Percentiles rank a stretch among this genome's conserved stretches.
phyloP scores from a whole-genome alignment of 495 filamentous ascomycete genomes.

The Penicillium mononematosum region DNA sequence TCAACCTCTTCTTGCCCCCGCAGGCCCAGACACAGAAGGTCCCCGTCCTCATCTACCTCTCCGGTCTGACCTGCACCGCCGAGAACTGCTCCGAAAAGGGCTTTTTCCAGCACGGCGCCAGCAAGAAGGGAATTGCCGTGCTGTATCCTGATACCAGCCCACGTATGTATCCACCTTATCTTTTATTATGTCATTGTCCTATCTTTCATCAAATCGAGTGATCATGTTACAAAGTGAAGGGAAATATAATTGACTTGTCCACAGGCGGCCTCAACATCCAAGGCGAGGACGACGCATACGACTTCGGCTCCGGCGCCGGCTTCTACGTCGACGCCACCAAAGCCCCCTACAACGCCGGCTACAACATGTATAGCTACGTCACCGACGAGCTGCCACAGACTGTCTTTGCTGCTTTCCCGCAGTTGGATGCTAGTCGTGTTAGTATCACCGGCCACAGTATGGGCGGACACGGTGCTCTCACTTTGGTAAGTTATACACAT shows the following conservation, averaged over 20 bases:
- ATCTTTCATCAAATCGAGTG: background rate
- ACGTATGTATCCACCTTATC: conserved; percentile 47
- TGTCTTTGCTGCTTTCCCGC: conserved; percentile 63
- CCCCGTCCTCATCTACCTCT: conserved; percentile 91
- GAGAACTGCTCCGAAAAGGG: conserved; percentile 95
- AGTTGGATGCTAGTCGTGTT: conserved; percentile 65
- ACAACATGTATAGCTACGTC: conserved; percentile 93
- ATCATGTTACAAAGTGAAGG: background rate
- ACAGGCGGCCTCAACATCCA: conserved; percentile 68
- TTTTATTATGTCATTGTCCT: background rate
- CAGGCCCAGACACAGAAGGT: conserved; percentile 58
- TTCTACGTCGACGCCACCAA: conserved; percentile 93
- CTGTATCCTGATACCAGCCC: conserved; percentile 95
- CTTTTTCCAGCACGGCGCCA: conserved; percentile 84
- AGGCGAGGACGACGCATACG: conserved; percentile 80
- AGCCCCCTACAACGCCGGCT: conserved; percentile 67
- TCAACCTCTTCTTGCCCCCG: conserved; percentile 68
- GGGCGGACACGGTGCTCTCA: conserved; percentile 95
- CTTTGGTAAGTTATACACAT: conserved; percentile 52
- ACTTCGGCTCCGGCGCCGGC: conserved; percentile 87
- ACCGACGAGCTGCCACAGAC: conserved; percentile 74
- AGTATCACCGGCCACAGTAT: conserved; percentile 91
- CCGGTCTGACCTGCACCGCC: conserved; percentile 90
- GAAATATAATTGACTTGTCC: background rate
- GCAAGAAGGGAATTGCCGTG: conserved; percentile 75